phyloP scores from a whole-genome alignment of 2,329 filamentous ascomycete species.

The Penicillium psychrosexuale region DNA sequence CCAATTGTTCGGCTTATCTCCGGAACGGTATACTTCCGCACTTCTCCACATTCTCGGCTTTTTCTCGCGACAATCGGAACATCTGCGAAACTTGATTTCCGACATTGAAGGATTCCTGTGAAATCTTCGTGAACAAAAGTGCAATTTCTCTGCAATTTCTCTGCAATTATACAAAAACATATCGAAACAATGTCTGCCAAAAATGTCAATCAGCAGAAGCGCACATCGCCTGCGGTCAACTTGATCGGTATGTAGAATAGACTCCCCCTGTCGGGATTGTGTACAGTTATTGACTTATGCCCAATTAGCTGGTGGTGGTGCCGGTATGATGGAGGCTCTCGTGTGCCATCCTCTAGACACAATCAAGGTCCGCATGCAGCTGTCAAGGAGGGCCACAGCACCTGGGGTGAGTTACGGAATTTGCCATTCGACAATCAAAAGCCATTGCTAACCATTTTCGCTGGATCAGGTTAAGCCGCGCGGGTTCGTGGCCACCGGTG shows the following conservation, averaged over 20 bases:
- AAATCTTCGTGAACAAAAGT: constrained; percentile 5
- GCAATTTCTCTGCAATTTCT: neutral
- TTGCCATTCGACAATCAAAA: neutral
- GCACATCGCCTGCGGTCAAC: constrained; percentile 82
- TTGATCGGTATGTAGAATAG: constrained; percentile 67
- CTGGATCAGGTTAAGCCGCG: constrained; percentile 62
- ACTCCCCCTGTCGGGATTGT: constrained; percentile 6
- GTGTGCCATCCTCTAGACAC: constrained; percentile 96
- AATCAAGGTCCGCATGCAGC: constrained; percentile 99
- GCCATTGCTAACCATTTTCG: constrained; percentile 11
- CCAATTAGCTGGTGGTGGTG: constrained; percentile 78
- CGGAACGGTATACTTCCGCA: constrained; percentile 34
- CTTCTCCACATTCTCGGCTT: constrained; percentile 32
- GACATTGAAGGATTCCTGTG: neutral
- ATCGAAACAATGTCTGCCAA: constrained; percentile 57
- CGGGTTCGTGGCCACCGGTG: constrained; percentile 82
- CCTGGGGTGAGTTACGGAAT: constrained; percentile 61
- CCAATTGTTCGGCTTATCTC: constrained; percentile 7
- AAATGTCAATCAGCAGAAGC: constrained; percentile 58
- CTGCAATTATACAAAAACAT: neutral
- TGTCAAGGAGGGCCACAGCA: constrained; percentile 77
- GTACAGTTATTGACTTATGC: constrained; percentile 15
- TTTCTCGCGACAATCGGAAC: constrained; percentile 18
- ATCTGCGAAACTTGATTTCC: constrained; percentile 4
- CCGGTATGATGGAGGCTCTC: constrained; percentile 99